Conservation (phyloP, 768 basidiomycete species). For the Mycena crocata region DNA sequence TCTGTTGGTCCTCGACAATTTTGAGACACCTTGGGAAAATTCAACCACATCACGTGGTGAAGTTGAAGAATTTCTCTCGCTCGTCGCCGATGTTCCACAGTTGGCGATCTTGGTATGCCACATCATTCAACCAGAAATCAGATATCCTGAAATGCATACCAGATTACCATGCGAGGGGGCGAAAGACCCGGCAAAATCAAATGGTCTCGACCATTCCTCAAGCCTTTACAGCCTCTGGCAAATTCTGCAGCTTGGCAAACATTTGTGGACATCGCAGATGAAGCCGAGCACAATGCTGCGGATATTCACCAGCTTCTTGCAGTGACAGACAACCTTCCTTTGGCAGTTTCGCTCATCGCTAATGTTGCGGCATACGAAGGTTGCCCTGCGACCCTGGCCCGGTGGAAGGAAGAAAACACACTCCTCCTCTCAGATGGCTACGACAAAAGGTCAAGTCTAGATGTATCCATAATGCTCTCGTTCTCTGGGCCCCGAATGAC, state of each 20-base stretch:
- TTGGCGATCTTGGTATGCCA: not conserved
- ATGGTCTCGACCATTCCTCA: constrained; percentile 19
- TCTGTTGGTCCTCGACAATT: constrained; percentile 14
- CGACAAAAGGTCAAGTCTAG: constrained; percentile 10
- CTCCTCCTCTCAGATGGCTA: not conserved
- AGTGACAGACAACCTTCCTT: not conserved
- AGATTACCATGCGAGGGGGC: constrained; percentile 18
- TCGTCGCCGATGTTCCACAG: not conserved
- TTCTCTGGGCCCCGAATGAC: not conserved
- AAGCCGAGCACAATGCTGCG: not conserved
- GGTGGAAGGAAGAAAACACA: constrained; percentile 1
- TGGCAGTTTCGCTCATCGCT: not conserved
- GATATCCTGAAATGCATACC: not conserved
- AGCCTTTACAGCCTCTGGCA: not conserved
- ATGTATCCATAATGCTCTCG: constrained; percentile 3
- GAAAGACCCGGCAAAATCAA: constrained; percentile 7
- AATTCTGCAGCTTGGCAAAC: not conserved
- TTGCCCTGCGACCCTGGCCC: not conserved
- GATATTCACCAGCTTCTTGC: not conserved
- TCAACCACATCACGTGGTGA: not conserved
- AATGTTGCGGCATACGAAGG: not conserved
- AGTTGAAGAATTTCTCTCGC: constrained; percentile 17
- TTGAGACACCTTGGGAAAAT: constrained; percentile 21
- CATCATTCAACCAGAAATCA: not conserved
- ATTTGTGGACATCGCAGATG: constrained; percentile 17